Conservation (phyloP, 2,329 filamentous ascomycete genomes). For the Lachnellula hyalina region DNA sequence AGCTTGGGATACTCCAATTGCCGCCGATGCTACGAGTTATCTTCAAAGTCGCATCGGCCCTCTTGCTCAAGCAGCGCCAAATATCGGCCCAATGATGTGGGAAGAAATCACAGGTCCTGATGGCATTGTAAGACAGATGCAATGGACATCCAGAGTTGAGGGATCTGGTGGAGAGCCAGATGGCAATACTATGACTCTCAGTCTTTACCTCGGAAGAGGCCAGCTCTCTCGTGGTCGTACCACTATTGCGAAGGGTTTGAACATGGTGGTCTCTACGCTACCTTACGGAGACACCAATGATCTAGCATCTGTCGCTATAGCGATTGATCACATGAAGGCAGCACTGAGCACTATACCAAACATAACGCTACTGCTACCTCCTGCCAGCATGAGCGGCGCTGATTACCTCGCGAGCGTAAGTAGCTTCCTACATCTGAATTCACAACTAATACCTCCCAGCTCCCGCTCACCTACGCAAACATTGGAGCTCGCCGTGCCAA, state of each 20-base stretch:
- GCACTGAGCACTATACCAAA: conserved; percentile 48
- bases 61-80: conserved; percentile 58
- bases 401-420: conserved; percentile 49
- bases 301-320: conserved; percentile 56
- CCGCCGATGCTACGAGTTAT: conserved; percentile 39
- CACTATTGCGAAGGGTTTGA: conserved; percentile 53
- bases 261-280: conserved; percentile 51
- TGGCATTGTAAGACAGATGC: conserved; percentile 56
- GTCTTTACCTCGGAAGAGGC: conserved; percentile 60
- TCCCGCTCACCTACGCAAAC: conserved; percentile 25
- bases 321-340: conserved; percentile 54
- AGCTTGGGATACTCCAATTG: conserved; percentile 47
- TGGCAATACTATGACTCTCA: conserved; percentile 36
- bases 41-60: conserved; percentile 51
- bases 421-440: conserved; percentile 4
- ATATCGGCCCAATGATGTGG: conserved; percentile 59
- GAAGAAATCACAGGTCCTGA: conserved; percentile 54
- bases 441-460: conserved; percentile 8
- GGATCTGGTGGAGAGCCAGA: conserved; percentile 27
- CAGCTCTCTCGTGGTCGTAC: conserved; percentile 56
- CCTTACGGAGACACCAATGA: conserved; percentile 51
- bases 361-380: conserved; percentile 53
- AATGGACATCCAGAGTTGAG: conserved; percentile 63
- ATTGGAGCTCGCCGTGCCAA: conserved; percentile 29
- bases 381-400: conserved; percentile 45